Base-by-base conservation (phyloP, 441 rosid species). In the Adansonia madagascariensis region DNA sequence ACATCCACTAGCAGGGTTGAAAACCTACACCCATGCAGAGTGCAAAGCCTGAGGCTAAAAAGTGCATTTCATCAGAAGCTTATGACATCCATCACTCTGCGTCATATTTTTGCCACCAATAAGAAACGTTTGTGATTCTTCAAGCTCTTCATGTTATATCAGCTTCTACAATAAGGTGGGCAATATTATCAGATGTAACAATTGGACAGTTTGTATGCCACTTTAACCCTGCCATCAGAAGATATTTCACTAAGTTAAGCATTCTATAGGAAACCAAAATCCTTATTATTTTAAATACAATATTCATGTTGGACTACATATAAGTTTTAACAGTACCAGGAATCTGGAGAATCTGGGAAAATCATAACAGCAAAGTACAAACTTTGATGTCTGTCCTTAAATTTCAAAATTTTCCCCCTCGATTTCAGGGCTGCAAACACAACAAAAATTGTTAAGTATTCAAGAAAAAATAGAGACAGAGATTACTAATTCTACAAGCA, bases 231-330 rank as follows among this genome's bases (percentile, higher is more conserved):
- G 44, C 60, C 59, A 52, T 70, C 61, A 70, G 61, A 14, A 27
- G 15, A 70, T 15, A 52, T 52, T 50, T 50, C 46, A 70, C 46
- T 15, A 50, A 70, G 60, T 70, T 15, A 35, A 15, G 43, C 74
- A 52, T 50, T 70, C 10, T 22, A 49, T 44, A 49, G 41, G 27
- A 24, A 35, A 35, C 39, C 15, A 70, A 70, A 46, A 27, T 70
- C 60, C 24, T 70, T 52, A 27, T 15, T 27, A 18, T 27, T n/a
- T 6, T 22, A 50, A 69, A 49, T 7, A 31, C 46, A 50, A 8
- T 4, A 70, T 52, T 52, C 74, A 50, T 27, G 46, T 70, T 8
- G 57, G 73, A 70, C 50, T 50, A 27, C 74, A 46, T 15, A 43
- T 70, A 27, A 70, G 61, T 50, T 70, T 8, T 27, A 52, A 35